Evolutionary conservation across 176 grass and related monocot genomes (phyloP), one percentile per base, ranked within the genome.

Genomic region (Juncus effusus): DNA sequence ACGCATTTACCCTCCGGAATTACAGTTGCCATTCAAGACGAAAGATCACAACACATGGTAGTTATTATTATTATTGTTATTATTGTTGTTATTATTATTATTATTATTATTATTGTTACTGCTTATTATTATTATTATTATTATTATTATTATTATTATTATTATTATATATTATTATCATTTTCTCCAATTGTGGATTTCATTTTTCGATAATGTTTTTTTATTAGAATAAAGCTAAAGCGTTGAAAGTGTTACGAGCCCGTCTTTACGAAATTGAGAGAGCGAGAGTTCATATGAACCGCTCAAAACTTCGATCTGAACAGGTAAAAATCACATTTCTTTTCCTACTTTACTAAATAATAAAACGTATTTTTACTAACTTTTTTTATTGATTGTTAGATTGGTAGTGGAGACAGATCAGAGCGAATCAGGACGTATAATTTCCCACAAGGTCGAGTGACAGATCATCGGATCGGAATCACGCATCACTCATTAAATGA

Each of bases 21-120:
- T 14, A 72, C 77, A 11, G 85, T 89, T 58, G 94, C 94, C 50
- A 97, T 97, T 76, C 94, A 97, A 89, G 88, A 97, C 4, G 94
- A 97, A 87, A 97, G 94, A 78, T 97, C 88, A 41, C 93, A 97
- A 19, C 93, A 97, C 78, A 85, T 82, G 85, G 93, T 97, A 74
- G 62, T 42, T 15, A 57, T 35, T 14, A 14, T 62, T 15, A 5
- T 7, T 83, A 61, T 78, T 41, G 5, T 12, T 69, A 28, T 69
- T 65, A 11, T n/a, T 63, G n/a, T 49, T 9, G 42, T 65, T 16
- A 4, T 1, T 65, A 38, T 49, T 65, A 1, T 16, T 50, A 64
- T 13, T 53, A 3, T 56, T 7, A 16, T n/a, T 41, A 6, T 67
- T 65, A 0, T 8, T 6, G 6, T 41, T 7, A 19, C 16, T 7